Conservation (phyloP, 2,329 filamentous ascomycete species). For the Neopestalotiopsis sp. region DNA sequence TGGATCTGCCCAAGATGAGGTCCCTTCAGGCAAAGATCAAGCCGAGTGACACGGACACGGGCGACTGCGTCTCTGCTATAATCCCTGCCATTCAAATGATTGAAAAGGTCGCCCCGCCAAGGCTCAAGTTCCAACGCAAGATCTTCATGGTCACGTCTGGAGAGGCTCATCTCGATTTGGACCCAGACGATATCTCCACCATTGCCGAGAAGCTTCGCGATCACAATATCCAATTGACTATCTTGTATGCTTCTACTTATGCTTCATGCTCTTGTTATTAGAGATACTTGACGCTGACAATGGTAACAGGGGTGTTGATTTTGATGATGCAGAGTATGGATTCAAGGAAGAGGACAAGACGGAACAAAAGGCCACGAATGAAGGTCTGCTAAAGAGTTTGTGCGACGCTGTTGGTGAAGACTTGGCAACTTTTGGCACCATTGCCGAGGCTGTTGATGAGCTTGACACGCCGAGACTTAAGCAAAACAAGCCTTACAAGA, state of each 20-base stretch:
- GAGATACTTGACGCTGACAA: slow-evolving; percentile 19
- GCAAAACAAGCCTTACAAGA: slow-evolving; percentile 73
- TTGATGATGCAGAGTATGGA: slow-evolving; percentile 88
- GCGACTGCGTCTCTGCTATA: slow-evolving; percentile 88
- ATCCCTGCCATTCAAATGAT: slow-evolving; percentile 91
- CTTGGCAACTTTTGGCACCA: slow-evolving; percentile 68
- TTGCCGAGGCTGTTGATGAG: slow-evolving; percentile 83
- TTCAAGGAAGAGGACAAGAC: slow-evolving; percentile 92
- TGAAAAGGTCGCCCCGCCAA: slow-evolving; percentile 72
- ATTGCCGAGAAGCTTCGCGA: slow-evolving; percentile 78
- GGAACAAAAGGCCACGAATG: slow-evolving; percentile 75
- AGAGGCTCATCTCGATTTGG: slow-evolving; percentile 68
- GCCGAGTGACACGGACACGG: slow-evolving; percentile 70
- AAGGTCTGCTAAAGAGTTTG: slow-evolving; percentile 69
- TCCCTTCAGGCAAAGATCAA: slow-evolving; percentile 67
- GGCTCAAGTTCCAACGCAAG: slow-evolving; percentile 79
- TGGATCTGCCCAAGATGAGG: slow-evolving; percentile 72
- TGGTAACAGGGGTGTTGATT: slow-evolving; percentile 77
- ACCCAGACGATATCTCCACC: slow-evolving; percentile 67
- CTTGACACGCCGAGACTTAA: slow-evolving; percentile 81
- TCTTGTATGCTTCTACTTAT: slow-evolving; percentile 68
- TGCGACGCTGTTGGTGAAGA: slow-evolving; percentile 72
- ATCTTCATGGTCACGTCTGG: slow-evolving; percentile 90
- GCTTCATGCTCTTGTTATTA: neutral
- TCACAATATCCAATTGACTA: slow-evolving; percentile 75